phyloP scores from a whole-genome alignment of 805 yeast species.

The Wickerhamomyces pijperi region DNA sequence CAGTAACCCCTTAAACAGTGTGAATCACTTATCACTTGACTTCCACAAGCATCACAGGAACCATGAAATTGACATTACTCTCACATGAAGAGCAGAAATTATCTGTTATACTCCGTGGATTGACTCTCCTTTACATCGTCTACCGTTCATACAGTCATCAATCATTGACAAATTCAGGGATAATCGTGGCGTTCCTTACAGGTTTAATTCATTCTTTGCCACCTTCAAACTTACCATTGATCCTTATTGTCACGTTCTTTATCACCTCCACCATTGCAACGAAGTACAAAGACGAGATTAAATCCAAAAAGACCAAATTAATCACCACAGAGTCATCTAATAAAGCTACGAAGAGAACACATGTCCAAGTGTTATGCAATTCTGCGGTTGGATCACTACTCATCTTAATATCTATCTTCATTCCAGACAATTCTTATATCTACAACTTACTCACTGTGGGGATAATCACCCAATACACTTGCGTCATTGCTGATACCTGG shows the following conservation, averaged over 20 bases:
- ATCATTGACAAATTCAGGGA: slow-evolving; percentile 27
- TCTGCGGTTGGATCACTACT: slow-evolving; percentile 26
- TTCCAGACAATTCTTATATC: slow-evolving; percentile 1
- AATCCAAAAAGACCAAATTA: slow-evolving; percentile 20
- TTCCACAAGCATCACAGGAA: too few species aligned
- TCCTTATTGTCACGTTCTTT: slow-evolving; percentile 25
- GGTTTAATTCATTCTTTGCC: slow-evolving; percentile 30
- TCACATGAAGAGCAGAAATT: not conserved
- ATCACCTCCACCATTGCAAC: slow-evolving; percentile 28
- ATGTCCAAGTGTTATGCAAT: slow-evolving; percentile 30
- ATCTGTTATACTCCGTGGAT: slow-evolving; percentile 9
- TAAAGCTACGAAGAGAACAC: slow-evolving; percentile 24
- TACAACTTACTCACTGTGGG: slow-evolving; percentile 15
- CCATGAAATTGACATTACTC: not conserved
- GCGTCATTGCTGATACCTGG: slow-evolving; percentile 36
- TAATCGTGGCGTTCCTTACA: slow-evolving; percentile 24
- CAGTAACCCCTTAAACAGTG: too few species aligned
- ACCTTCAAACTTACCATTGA: slow-evolving; percentile 22
- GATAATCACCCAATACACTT: slow-evolving; percentile 26
- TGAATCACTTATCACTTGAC: too few species aligned
- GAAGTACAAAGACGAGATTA: slow-evolving; percentile 25
- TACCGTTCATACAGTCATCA: slow-evolving; percentile 22
- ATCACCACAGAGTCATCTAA: slow-evolving; percentile 6
- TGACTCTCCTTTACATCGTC: slow-evolving; percentile 7
- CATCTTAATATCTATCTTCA: slow-evolving; percentile 17